Evolutionary conservation across 2,329 filamentous ascomycete genomes (phyloP).

Genomic region (Beauveria varroae): DNA sequence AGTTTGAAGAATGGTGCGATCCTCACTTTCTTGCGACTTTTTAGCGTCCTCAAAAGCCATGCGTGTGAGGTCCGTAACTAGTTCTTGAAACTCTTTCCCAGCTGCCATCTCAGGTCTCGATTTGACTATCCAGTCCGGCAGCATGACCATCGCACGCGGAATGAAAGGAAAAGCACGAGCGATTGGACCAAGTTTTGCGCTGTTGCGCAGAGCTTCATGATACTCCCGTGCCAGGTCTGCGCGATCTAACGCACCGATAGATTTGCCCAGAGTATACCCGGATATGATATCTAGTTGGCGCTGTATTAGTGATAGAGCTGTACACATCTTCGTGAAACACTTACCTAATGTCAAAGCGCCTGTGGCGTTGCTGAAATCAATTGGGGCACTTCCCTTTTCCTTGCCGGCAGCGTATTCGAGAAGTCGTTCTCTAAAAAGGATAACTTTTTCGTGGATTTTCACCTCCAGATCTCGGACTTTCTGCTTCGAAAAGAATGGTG

Average conservation of each 20-base stretch:
- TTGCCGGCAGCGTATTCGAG: background rate
- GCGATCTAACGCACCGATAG: background rate
- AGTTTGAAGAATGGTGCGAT: background rate
- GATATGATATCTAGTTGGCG: background rate
- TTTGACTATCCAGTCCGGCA: background rate
- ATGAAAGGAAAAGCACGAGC: background rate
- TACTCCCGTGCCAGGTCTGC: background rate
- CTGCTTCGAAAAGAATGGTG: background rate
- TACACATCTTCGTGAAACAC: background rate
- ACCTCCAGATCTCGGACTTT: background rate
- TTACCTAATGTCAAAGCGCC: background rate
- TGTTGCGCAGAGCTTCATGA: background rate
- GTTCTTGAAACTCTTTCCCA: background rate
- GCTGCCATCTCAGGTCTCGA: background rate
- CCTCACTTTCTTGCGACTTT: background rate
- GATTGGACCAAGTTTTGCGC: background rate
- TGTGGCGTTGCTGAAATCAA: background rate
- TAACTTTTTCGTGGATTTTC: background rate
- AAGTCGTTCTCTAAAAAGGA: background rate
- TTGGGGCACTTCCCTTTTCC: background rate
- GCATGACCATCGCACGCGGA: background rate
- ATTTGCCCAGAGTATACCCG: background rate
- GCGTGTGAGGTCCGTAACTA: background rate
- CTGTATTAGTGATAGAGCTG: background rate
- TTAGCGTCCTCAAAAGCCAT: background rate